phyloP scores from a whole-genome alignment of 2,329 filamentous ascomycete genomes.

The Ophiocordyceps sinensis region DNA sequence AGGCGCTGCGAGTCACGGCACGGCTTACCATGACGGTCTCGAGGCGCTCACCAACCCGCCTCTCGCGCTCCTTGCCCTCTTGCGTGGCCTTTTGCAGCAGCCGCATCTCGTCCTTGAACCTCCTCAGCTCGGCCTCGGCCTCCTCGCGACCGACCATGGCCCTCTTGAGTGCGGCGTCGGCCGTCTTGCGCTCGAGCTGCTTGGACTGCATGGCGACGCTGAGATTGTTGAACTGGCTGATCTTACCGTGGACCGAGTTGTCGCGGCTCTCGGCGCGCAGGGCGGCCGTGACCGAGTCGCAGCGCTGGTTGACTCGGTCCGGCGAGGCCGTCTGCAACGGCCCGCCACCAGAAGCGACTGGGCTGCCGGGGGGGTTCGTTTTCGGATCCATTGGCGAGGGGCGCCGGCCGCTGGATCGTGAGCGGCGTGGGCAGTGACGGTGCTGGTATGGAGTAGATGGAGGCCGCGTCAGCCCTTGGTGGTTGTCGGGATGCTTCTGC shows the following conservation, averaged over 20 bases:
- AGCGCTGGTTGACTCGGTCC: slow-evolving; percentile 44
- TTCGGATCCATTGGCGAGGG: no score
- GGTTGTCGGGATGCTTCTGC: no score
- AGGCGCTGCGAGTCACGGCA: background rate
- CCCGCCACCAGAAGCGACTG: slow-evolving; percentile 17
- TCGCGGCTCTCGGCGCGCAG: slow-evolving; percentile 30
- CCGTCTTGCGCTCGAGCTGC: slow-evolving; percentile 47
- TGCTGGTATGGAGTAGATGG: no score
- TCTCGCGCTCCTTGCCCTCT: slow-evolving; percentile 51
- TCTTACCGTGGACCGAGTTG: slow-evolving; percentile 50
- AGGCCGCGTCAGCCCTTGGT: no score
- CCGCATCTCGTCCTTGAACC: slow-evolving; percentile 45
- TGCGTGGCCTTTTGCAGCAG: slow-evolving; percentile 43
- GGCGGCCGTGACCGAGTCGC: slow-evolving; percentile 21
- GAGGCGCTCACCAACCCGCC: slow-evolving; percentile 49
- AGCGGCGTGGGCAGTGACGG: no score
- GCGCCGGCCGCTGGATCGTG: no score
- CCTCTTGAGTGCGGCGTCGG: slow-evolving; percentile 50
- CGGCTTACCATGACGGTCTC: slow-evolving; percentile 53
- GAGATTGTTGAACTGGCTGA: slow-evolving; percentile 59
- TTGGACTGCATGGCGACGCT: slow-evolving; percentile 46
- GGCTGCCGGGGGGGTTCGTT: background rate
- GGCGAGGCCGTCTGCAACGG: slow-evolving; percentile 48
- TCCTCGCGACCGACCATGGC: slow-evolving; percentile 57
- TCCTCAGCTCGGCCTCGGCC: slow-evolving; percentile 53